phyloP scores from a whole-genome alignment of 2,329 filamentous ascomycete species.

The Sclerotinia nivalis region DNA sequence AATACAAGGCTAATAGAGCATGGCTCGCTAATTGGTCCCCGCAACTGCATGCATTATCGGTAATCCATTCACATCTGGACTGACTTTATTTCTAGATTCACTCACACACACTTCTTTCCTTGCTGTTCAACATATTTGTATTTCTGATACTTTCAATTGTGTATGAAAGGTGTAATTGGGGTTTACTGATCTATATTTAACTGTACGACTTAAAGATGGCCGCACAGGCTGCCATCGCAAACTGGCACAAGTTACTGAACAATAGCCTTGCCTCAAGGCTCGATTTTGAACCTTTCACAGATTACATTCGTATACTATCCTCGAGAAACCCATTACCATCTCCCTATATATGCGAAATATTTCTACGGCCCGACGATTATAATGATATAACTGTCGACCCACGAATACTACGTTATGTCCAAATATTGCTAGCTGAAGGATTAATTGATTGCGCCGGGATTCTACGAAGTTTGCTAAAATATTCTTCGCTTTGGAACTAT shows the following conservation, averaged over 20 bases:
- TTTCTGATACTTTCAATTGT: neutral
- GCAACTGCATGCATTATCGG: constrained; percentile 1
- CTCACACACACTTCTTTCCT: neutral
- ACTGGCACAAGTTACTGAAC: constrained; percentile 54
- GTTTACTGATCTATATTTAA: neutral
- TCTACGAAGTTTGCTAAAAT: constrained; percentile 56
- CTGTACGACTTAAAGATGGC: constrained; percentile 7
- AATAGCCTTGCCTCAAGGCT: constrained; percentile 54
- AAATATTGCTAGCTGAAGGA: constrained; percentile 53
- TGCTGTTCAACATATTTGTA: constrained; percentile 4
- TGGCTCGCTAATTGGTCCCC: neutral
- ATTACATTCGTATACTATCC: constrained; percentile 52
- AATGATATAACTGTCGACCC: constrained; percentile 55
- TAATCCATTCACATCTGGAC: neutral
- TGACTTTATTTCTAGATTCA: constrained; percentile 11
- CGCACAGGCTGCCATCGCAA: constrained; percentile 11
- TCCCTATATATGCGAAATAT: constrained; percentile 55
- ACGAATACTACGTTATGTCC: constrained; percentile 59
- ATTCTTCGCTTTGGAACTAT: constrained; percentile 44
- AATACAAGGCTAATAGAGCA: neutral
- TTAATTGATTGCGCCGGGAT: constrained; percentile 57
- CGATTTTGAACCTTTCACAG: constrained; percentile 54
- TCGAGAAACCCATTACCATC: constrained; percentile 55
- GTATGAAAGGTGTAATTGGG: neutral
- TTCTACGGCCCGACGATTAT: constrained; percentile 54